phyloP scores from a whole-genome alignment of 148 eudicot genomes.

The Fagopyrum homotropicum region DNA sequence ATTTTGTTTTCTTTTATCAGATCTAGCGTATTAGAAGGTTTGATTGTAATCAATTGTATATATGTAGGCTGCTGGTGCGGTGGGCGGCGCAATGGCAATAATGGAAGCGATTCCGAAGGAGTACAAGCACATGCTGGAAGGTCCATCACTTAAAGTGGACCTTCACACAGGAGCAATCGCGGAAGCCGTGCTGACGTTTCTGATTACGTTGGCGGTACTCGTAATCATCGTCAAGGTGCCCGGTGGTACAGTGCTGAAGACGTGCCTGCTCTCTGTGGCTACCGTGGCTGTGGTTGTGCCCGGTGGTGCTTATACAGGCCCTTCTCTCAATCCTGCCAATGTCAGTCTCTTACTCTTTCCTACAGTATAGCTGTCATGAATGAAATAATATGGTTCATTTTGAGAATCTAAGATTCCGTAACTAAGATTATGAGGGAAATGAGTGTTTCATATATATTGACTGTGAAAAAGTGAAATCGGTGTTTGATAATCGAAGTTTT shows the following conservation, averaged over 20 bases:
- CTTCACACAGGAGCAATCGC: conserved; percentile 84
- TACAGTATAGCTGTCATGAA: neutral
- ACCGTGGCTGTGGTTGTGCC: conserved; percentile 57
- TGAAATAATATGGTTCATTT: too few relatives aligned
- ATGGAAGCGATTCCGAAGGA: conserved; percentile 62
- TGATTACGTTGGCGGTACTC: conserved; percentile 60
- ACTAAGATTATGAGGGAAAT: too few relatives aligned
- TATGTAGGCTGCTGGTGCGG: conserved; percentile 79
- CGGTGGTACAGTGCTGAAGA: conserved; percentile 43
- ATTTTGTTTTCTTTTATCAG: neutral
- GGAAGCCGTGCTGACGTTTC: conserved; percentile 73
- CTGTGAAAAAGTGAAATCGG: too few relatives aligned
- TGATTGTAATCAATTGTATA: too few relatives aligned
- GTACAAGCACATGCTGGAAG: conserved; percentile 75
- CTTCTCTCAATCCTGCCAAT: conserved; percentile 92
- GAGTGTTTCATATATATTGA: too few relatives aligned
- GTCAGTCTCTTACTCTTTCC: conserved; percentile 31
- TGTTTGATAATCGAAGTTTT: too few relatives aligned
- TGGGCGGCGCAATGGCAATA: conserved; percentile 69
- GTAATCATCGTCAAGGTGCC: conserved; percentile 59
- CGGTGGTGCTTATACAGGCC: conserved; percentile 77
- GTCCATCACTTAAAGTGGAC: conserved; percentile 79
- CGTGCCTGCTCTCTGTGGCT: conserved; percentile 62
- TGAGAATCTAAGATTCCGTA: too few relatives aligned
- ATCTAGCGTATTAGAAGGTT: neutral